These are phyloP conservation scores for Rhynchospora tenuis DNA, from an alignment of 176 grass and related monocot species.

Conservation along the genomic window DNA sequence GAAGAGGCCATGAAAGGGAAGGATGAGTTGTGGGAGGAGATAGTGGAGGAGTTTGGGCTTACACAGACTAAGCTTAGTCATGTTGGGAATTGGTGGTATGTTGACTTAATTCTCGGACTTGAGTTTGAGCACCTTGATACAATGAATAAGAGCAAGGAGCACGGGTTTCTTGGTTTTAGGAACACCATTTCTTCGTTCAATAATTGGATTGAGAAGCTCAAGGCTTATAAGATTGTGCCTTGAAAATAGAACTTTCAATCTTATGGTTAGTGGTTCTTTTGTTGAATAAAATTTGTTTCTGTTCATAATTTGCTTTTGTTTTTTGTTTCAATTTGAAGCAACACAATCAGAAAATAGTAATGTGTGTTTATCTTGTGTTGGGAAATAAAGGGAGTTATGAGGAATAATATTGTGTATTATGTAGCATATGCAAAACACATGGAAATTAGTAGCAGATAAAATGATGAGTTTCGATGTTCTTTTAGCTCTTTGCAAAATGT, in stretches of 20 bases:
- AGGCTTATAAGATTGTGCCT: conserved; percentile 67
- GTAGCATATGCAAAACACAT: background rate
- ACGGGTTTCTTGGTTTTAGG: conserved; percentile 79
- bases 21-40: conserved; percentile 55
- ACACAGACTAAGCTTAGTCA: conserved; percentile 35
- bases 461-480: background rate
- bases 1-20: conserved; percentile 57
- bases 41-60: conserved; percentile 54
- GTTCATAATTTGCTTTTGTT: background rate
- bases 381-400: background rate
- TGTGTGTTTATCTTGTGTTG: background rate
- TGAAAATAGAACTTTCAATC: conserved; percentile 21
- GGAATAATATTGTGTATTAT: background rate
- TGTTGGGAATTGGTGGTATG: conserved; percentile 66
- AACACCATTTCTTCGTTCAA: conserved; percentile 62
- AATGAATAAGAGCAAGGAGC: conserved; percentile 99
- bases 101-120: conserved; percentile 13
- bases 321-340: background rate
- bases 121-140: conserved; percentile 43
- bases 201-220: conserved; percentile 76
- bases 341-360: background rate
- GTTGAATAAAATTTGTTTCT: conserved; percentile 8
- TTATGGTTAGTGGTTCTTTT: conserved; percentile 11
- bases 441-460: background rate
- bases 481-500: background rate